Evolutionary conservation across 768 basidiomycete species (phyloP), one percentile per base, ranked within the genome.

Genomic region (Pleurotus cornucopiae): DNA sequence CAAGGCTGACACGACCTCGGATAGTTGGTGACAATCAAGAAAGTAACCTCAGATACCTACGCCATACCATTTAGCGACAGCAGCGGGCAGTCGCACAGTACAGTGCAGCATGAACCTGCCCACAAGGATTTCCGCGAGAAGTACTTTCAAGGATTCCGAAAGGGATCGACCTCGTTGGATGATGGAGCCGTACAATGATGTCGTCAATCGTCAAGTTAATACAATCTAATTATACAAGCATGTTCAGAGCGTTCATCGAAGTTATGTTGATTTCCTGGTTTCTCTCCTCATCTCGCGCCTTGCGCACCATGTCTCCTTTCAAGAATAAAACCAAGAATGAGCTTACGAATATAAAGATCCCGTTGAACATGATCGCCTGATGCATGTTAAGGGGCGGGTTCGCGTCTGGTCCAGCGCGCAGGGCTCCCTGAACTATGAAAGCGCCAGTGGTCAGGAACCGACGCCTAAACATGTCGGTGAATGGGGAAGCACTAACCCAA

Each of bases 21-120:
- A 9, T 63, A 96, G 94, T 77, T 99, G 14, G 90, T 98, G 54
- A 98, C 96, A 6, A 88, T 98, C 66, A 84, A 83, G 54, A 98
- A 96, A 70, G 74, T 67, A 2, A 77, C 80, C 5, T 56, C 70
- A 7, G 60, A 67, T 39, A 64, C 64, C 34, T 83, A 77, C 61
- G 70, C 77, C 1, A 77, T 79, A 0, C 88, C 89, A 3, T 34
- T 34, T 34, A 11, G 30, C 30, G 70, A 72, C 2, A 89, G 91
- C 60, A 76, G 78, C 20, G 64, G 66, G 26, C 60, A 48, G 12
- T 52, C 49, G 12, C 57, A 64, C 21, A 58, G 60, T 0, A 55
- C 38, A 54, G n/a, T 48, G 7, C 56, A 37, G 13, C 85, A 81
- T 63, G 66, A 84, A 11, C 94, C 95, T 2, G 94, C 93, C 0